These are phyloP conservation scores for Carex scoparia DNA, from an alignment of 176 grass and related monocot species.

Conservation along the genomic window DNA sequence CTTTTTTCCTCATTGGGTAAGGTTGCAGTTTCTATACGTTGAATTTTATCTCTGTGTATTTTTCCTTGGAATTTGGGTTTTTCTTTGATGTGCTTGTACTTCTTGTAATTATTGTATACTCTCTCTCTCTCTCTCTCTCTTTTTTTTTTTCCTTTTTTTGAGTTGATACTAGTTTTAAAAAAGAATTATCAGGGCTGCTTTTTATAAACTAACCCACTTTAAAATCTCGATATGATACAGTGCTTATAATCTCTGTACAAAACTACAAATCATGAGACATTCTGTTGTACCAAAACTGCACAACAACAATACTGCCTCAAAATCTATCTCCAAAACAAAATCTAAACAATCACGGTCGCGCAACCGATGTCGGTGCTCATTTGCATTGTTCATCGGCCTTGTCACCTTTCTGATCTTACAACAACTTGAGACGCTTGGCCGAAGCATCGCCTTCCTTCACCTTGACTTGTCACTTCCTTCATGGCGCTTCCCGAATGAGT, in stretches of 20 bases:
- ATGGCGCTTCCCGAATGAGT: background rate
- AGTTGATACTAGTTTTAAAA: background rate
- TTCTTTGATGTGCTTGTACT: no score
- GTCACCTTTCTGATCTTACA: conserved; percentile 25
- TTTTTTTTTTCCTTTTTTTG: no score
- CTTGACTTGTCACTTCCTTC: background rate
- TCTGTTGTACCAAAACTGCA: background rate
- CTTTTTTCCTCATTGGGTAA: background rate
- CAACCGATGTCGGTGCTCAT: background rate
- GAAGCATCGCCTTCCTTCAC: background rate
- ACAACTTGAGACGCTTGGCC: background rate
- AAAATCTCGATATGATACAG: background rate
- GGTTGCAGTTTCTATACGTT: background rate
- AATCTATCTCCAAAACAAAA: background rate
- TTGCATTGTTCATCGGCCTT: background rate
- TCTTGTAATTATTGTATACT: no score
- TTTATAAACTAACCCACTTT: background rate
- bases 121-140: no score
- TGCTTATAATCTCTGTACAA: background rate
- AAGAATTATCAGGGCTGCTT: background rate
- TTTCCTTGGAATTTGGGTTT: no score
- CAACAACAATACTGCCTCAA: background rate
- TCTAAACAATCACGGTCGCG: background rate
- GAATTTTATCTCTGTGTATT: background rate
- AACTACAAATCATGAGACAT: conserved; percentile 3